Evolutionary conservation across 2,329 filamentous ascomycete species (phyloP).

Genomic region (Microcyclospora tardicrescens): DNA sequence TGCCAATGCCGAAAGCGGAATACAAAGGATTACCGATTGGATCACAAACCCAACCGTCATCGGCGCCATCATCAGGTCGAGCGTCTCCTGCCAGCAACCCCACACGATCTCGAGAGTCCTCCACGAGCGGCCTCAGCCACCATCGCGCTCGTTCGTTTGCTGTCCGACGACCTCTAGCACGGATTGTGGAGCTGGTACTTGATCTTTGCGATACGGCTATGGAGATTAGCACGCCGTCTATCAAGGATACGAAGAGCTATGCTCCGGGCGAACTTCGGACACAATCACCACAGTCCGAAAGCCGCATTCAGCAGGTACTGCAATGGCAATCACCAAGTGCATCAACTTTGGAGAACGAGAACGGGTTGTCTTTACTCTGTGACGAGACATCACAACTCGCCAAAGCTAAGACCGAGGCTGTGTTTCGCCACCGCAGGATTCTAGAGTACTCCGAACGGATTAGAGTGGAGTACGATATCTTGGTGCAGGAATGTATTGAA

Average conservation of each 20-base stretch:
- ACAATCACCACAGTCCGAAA: slow-evolving; percentile 91
- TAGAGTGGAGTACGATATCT: slow-evolving; percentile 78
- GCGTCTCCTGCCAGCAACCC: slow-evolving; percentile 54
- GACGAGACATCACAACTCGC: slow-evolving; percentile 77
- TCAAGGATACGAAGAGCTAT: slow-evolving; percentile 67
- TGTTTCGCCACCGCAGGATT: slow-evolving; percentile 80
- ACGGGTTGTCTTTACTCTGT: slow-evolving; percentile 76
- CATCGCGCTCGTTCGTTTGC: slow-evolving; percentile 77
- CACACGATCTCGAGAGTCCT: slow-evolving; percentile 55
- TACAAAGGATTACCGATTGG: slow-evolving; percentile 85
- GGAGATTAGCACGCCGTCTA: slow-evolving; percentile 84
- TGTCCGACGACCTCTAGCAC: slow-evolving; percentile 72
- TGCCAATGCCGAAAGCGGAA: slow-evolving; percentile 41
- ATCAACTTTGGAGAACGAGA: slow-evolving; percentile 84
- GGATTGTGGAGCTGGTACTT: slow-evolving; percentile 87
- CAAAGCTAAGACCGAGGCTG: slow-evolving; percentile 80
- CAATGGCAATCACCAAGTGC: slow-evolving; percentile 94
- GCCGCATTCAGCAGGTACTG: slow-evolving; percentile 80
- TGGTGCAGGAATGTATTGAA: slow-evolving; percentile 92
- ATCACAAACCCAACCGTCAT: slow-evolving; percentile 49
- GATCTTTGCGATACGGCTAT: slow-evolving; percentile 92
- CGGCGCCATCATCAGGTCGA: slow-evolving; percentile 56
- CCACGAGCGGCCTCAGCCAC: slow-evolving; percentile 58
- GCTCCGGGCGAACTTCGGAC: slow-evolving; percentile 68
- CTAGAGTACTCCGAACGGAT: slow-evolving; percentile 95